A percentile compares a stretch with the other conserved stretches of the same genome.
Evolutionary conservation across 495 filamentous ascomycete genomes (phyloP).

Genomic region (Daldinia decipiens): DNA sequence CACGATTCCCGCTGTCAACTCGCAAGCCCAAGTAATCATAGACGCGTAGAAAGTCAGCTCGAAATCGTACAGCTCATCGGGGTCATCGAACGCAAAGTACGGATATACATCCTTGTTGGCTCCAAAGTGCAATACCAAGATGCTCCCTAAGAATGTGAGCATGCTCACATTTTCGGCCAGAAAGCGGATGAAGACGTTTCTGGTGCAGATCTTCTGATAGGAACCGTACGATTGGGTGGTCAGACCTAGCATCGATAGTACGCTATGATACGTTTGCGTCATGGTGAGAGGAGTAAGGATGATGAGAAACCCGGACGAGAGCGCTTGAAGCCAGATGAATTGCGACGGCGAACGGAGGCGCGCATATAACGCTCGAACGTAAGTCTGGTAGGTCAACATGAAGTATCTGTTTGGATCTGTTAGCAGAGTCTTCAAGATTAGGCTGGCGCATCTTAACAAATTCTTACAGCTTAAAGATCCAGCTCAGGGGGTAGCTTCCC

Average conservation of each 20-base stretch:
- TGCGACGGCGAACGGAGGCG: constrained; percentile 67
- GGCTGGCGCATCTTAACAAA: background rate
- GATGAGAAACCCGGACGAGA: constrained; percentile 67
- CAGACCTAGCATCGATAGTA: constrained; percentile 58
- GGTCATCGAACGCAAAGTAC: constrained; percentile 65
- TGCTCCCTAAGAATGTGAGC: constrained; percentile 69
- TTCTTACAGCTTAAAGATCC: constrained; percentile 69
- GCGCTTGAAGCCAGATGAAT: constrained; percentile 67
- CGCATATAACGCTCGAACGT: constrained; percentile 74
- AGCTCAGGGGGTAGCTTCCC: constrained; percentile 70
- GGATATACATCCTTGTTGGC: constrained; percentile 69
- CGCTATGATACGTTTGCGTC: constrained; percentile 64
- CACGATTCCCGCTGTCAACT: constrained; percentile 66
- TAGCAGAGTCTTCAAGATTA: constrained; percentile 27
- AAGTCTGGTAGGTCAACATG: constrained; percentile 73
- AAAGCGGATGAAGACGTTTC: constrained; percentile 70
- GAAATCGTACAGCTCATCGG: constrained; percentile 62
- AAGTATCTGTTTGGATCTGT: constrained; percentile 62
- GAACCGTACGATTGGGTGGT: constrained; percentile 64
- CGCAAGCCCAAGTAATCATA: constrained; percentile 69
- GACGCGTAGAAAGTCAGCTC: constrained; percentile 67
- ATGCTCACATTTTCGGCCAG: constrained; percentile 72
- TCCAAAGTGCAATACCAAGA: constrained; percentile 69
- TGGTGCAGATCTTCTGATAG: constrained; percentile 68
- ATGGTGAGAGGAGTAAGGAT: constrained; percentile 68